Base-by-base conservation (phyloP, 2,329 filamentous ascomycete genomes). In the Karstenula rhodostoma region DNA sequence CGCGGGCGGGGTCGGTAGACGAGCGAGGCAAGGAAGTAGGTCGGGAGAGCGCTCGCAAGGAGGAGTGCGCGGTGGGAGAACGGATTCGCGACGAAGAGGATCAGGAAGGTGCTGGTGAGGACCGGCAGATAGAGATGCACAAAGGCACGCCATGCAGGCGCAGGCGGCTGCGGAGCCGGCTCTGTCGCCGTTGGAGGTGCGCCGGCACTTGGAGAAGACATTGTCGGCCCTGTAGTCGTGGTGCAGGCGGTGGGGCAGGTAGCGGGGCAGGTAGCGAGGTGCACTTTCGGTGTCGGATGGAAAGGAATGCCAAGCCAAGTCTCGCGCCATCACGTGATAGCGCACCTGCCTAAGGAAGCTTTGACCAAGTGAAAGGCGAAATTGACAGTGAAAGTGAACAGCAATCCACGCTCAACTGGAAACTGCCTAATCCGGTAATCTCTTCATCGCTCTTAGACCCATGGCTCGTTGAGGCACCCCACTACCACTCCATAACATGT, bases 91-190 rank as follows among this genome's bases (percentile, higher is more conserved):
- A 51, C 43, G 19, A 40, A 59, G 33, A 63, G 32, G 17, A 63
- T 54, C 2, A 62, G 37, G 25, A 62, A 17, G 13, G 58, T 48
- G 27, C 53, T 66, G 7, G 66, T 56, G 29, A 69, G 27, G 17
- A 51, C 15, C 19, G 67, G 66, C 27, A 67, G 23, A 58, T 67
- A 66, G 40, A 71, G 63, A 48, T 68, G 65, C 10, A 57, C 61
- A 49, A 63, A 63, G 12, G 52, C 51, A 10, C 46, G 57, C 57
- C 57, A 59, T 53, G 47, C 56, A 25, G 42, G 57, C 2, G 51
- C 42, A 23, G 29, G 19, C 4, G 49, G 19, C 4, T 25, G n/a
- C 7, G 44, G 44, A 10, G 42, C 10, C 17, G n/a, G 17, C 17
- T 23, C 19, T 23, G 42, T 23, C 9, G 2, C 15, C 22, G 22